A percentile compares a stretch with the other conserved stretches of the same genome.
phyloP scores from a whole-genome alignment of 1,284 basidiomycete species.

The Moesziomyces parantarcticus region DNA sequence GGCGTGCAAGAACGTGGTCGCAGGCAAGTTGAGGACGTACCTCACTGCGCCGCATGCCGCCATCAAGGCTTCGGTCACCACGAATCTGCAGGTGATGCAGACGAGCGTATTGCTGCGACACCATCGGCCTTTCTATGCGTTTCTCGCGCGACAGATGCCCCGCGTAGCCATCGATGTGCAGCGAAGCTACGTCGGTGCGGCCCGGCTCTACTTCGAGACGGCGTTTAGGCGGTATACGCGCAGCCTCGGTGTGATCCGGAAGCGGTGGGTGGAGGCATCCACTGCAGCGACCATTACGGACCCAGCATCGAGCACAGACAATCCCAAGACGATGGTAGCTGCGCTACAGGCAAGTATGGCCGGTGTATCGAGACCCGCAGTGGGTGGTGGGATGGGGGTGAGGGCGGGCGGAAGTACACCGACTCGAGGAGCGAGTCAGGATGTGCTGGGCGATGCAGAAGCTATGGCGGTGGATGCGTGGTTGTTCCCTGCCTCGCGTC shows the following conservation, averaged over 20 bases:
- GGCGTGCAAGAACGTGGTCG: conserved; percentile 83
- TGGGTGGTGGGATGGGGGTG: background rate
- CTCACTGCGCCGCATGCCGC: conserved; percentile 85
- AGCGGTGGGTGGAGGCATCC: conserved; percentile 47
- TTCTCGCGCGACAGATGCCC: conserved; percentile 84
- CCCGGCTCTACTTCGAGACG: conserved; percentile 93
- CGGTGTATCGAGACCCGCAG: background rate
- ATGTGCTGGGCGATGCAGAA: conserved; percentile 10
- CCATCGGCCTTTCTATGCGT: conserved; percentile 79
- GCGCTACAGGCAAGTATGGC: conserved; percentile 20
- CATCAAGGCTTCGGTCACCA: conserved; percentile 83
- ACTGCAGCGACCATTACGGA: conserved; percentile 11
- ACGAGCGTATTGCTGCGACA: conserved; percentile 82
- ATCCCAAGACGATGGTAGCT: background rate
- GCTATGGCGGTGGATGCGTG: conserved; percentile 36
- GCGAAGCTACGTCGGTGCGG: conserved; percentile 83
- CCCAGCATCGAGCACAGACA: background rate
- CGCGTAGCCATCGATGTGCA: conserved; percentile 88
- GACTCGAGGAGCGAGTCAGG: conserved; percentile 3
- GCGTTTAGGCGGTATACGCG: conserved; percentile 90
- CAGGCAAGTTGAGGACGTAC: conserved; percentile 84
- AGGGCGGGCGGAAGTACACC: conserved; percentile 4
- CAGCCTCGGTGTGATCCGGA: conserved; percentile 62
- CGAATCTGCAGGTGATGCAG: conserved; percentile 93
- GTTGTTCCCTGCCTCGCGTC: conserved; percentile 32